These are phyloP conservation scores for Linnemannia exigua DNA, from an alignment of 192 early-diverging fungal genomes.

Conservation along the genomic window DNA sequence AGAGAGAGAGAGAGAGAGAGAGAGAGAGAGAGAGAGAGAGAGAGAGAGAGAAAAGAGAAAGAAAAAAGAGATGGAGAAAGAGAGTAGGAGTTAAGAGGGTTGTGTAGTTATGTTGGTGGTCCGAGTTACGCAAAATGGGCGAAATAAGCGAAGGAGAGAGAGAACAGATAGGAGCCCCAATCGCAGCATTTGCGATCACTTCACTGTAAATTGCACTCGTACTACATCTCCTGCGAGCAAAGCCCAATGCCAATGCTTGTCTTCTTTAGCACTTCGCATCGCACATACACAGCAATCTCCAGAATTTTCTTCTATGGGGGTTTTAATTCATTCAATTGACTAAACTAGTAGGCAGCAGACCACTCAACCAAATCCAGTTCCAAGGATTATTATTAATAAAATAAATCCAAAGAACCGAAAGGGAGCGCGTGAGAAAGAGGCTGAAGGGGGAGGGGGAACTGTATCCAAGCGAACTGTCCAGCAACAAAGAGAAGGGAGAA, in stretches of 20 bases:
- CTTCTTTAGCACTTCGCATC: not conserved
- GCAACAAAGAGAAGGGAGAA: not conserved
- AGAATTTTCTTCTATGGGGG: constrained; percentile 1
- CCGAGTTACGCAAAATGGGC: too few species aligned
- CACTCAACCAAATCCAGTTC: not conserved
- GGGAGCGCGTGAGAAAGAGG: not conserved
- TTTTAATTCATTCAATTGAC: constrained; percentile 10
- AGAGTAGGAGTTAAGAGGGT: not conserved
- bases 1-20: too few species aligned
- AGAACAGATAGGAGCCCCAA: too few species aligned
- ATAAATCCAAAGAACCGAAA: not conserved
- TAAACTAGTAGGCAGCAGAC: constrained; percentile 3
- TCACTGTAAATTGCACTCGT: not conserved
- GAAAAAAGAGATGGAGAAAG: not conserved
- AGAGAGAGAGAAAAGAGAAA: too few species aligned
- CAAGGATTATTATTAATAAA: too few species aligned
- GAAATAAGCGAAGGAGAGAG: too few species aligned
- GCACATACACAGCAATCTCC: not conserved
- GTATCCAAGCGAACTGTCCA: not conserved
- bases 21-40: too few species aligned
- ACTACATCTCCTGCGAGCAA: not conserved
- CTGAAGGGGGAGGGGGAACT: not conserved
- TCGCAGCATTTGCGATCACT: not conserved
- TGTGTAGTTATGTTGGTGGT: too few species aligned
- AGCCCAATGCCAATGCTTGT: not conserved